Conservation (phyloP, 2,329 filamentous ascomycete genomes). For the Magnaporthiopsis rhizophila region DNA sequence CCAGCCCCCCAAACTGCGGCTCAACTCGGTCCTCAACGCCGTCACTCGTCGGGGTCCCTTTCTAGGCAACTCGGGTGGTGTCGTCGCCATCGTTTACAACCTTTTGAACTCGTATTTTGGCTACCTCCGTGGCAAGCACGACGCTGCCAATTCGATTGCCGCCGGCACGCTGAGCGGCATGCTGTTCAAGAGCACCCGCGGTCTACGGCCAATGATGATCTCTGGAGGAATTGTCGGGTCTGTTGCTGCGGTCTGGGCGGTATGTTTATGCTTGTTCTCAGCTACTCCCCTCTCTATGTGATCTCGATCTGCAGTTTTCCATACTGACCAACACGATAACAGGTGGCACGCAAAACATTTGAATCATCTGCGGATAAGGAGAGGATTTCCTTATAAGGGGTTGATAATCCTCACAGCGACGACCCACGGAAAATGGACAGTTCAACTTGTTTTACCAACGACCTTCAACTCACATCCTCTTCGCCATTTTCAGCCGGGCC, state of each 20-base stretch:
- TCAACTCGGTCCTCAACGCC: conserved; percentile 93
- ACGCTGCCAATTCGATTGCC: conserved; percentile 77
- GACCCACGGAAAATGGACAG: background rate
- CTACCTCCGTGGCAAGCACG: conserved; percentile 73
- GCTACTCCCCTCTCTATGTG: background rate
- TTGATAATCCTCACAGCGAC: background rate
- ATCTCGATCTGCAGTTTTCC: background rate
- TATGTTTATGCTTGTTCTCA: conserved; percentile 32
- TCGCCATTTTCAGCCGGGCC: background rate
- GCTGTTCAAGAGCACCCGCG: conserved; percentile 93
- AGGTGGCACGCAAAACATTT: conserved; percentile 7
- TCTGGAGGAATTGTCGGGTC: conserved; percentile 83
- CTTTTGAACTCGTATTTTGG: conserved; percentile 81
- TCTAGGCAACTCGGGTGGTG: conserved; percentile 90
- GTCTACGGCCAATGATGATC: conserved; percentile 86
- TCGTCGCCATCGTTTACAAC: conserved; percentile 95
- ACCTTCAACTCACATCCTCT: background rate
- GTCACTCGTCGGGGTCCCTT: conserved; percentile 90
- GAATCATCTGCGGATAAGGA: conserved; percentile 2
- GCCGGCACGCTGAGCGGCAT: conserved; percentile 85
- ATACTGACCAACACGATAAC: background rate
- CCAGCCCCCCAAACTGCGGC: conserved; percentile 77
- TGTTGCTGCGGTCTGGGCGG: conserved; percentile 82
- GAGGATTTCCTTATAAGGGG: background rate
- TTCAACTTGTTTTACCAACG: background rate